phyloP scores from a whole-genome alignment of 116 monocot species.

The Trichopus zeylanicus region DNA sequence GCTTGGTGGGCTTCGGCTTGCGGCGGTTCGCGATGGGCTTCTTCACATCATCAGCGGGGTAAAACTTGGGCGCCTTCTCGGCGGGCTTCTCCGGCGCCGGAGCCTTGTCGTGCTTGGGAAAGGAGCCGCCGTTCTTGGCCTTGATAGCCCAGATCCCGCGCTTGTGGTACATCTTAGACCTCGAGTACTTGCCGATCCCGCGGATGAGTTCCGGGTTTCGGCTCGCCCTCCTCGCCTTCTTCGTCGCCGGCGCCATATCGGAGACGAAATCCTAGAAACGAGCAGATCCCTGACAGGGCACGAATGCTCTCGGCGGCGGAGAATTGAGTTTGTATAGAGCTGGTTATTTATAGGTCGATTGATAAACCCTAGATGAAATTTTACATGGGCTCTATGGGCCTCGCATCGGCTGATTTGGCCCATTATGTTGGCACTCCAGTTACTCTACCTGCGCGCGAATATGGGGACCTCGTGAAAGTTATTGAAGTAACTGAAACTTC shows the following conservation, averaged over 20 bases:
- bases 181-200: constrained; percentile 38
- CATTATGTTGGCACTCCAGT: too few relatives aligned
- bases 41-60: constrained; percentile 45
- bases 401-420: too few relatives aligned
- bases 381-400: too few relatives aligned
- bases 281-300: too few relatives aligned
- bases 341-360: too few relatives aligned
- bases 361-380: too few relatives aligned
- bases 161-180: constrained; percentile 58
- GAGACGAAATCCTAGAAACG: not conserved
- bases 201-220: constrained; percentile 26
- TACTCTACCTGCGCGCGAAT: too few relatives aligned
- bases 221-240: constrained; percentile 5
- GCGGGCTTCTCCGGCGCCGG: constrained; percentile 3
- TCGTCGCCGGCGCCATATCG: constrained; percentile 7
- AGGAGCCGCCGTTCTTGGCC: constrained; percentile 32
- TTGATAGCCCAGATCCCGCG: constrained; percentile 49
- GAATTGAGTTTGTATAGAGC: too few relatives aligned
- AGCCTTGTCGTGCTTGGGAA: constrained; percentile 18
- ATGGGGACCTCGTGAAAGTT: too few relatives aligned
- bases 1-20: constrained; percentile 17
- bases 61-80: constrained; percentile 23
- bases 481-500: too few relatives aligned
- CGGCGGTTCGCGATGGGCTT: constrained; percentile 18
- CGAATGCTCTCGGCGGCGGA: too few relatives aligned